A percentile compares a stretch with the other conserved stretches of the same genome.
phyloP scores from a whole-genome alignment of 192 early-diverging fungal genomes.

The Backusella macrospora region DNA sequence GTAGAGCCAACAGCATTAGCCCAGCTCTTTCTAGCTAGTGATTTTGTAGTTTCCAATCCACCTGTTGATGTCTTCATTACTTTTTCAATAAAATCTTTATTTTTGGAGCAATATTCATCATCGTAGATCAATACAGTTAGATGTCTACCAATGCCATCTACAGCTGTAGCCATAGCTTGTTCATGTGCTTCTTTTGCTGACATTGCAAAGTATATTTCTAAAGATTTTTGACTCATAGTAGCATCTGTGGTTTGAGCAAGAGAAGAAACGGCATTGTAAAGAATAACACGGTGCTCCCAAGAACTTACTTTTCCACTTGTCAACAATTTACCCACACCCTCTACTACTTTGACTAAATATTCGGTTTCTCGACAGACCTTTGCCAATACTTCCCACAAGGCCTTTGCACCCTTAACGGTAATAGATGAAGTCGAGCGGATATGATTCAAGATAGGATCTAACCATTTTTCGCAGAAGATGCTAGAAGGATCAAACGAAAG shows the following conservation, averaged over 20 bases:
- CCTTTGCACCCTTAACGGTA: slow-evolving; percentile 57
- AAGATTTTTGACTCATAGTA: slow-evolving; percentile 49
- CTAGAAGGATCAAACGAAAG: slow-evolving; percentile 63
- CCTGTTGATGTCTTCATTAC: slow-evolving; percentile 53
- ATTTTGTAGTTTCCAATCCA: slow-evolving; percentile 64
- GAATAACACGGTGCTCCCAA: slow-evolving; percentile 68
- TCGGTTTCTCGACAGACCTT: slow-evolving; percentile 47
- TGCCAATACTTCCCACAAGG: slow-evolving; percentile 63
- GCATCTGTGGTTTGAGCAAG: slow-evolving; percentile 43
- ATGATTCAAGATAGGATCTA: slow-evolving; percentile 66
- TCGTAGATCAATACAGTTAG: slow-evolving; percentile 49
- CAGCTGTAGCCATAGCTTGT: slow-evolving; percentile 58
- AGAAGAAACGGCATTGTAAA: slow-evolving; percentile 58
- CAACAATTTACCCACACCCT: slow-evolving; percentile 63
- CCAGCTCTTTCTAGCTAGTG: slow-evolving; percentile 65
- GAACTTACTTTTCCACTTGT: slow-evolving; percentile 58
- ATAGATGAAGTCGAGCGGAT: slow-evolving; percentile 66
- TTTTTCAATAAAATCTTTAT: slow-evolving; percentile 43
- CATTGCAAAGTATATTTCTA: slow-evolving; percentile 69
- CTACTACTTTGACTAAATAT: slow-evolving; percentile 61
- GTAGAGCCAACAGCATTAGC: slow-evolving; percentile 61
- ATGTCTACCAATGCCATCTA: slow-evolving; percentile 64
- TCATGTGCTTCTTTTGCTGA: slow-evolving; percentile 80
- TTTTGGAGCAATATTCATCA: slow-evolving; percentile 33
- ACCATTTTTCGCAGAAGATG: slow-evolving; percentile 63